Base-by-base conservation (phyloP, 2,329 filamentous ascomycete genomes). In the Trichoderma lentiforme region DNA sequence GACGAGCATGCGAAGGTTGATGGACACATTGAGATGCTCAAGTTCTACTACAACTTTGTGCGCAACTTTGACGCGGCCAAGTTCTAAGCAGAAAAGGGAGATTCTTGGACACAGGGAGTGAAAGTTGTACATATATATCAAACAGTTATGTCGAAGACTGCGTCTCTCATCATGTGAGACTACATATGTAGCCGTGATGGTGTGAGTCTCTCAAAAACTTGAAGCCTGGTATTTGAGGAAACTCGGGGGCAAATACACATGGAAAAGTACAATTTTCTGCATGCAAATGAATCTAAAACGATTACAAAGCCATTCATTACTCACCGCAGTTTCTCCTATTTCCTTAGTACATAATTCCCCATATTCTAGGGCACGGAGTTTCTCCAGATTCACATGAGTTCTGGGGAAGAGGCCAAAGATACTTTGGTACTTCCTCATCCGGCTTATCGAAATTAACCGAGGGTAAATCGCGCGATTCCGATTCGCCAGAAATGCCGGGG, bases 11-110 rank as follows among this genome's bases (percentile, higher is more conserved):
- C 83, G 1, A 81, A 79, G 32, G 80, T 85, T 30, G 72, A 76
- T 26, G 79, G 78, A 6, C 83, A 85, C 72, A 78, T 84, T 61
- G 80, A 81, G 24, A 79, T 80, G 47, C 80, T 84, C 34, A 79
- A 82, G 73, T 86, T 85, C 76, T 85, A 84, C 75, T 84, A 82
- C 36, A 74, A 81, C 64, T 80, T 85, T 43, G 77, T 86, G 43
- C 80, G 83, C 61, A 85, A 85, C 73, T 81, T 85, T 76, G 83
- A 85, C 43, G 78, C 79, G 3, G 51, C 72, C 8, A 47, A 62
- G 4, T 39, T 71, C 1, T 73, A 63, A 67, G 21, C 21, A 51
- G 9, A 15, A 24, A 15, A 8, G 18, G 21, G 1, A 12, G 6
- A 70, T 2, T n/a, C 4, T 18, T 9, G 11, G 4, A 62, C 7